Conservation (phyloP, 495 filamentous ascomycete genomes). For the Parathielavia appendiculata region DNA sequence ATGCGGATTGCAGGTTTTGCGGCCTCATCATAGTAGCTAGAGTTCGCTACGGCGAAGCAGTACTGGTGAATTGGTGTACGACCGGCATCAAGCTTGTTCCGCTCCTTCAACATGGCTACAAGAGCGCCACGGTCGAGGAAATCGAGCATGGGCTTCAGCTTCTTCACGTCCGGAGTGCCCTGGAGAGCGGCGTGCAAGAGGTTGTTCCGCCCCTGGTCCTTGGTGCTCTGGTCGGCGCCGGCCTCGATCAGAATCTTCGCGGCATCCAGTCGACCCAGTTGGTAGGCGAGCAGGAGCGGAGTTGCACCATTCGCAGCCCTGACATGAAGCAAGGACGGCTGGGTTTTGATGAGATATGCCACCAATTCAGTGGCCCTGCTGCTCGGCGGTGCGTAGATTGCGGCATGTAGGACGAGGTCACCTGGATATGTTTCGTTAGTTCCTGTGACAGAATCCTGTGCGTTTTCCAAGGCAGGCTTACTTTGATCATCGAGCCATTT, state of each 20-base stretch:
- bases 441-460: not conserved
- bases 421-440: constrained; percentile 42
- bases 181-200: constrained; percentile 53
- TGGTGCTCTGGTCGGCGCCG: constrained; percentile 59
- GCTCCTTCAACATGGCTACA: constrained; percentile 35
- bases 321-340: constrained; percentile 53
- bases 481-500: constrained; percentile 56
- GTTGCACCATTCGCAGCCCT: constrained; percentile 53
- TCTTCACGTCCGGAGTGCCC: constrained; percentile 22
- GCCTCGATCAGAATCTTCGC: constrained; percentile 57
- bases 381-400: constrained; percentile 43
- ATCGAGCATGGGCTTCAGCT: constrained; percentile 42
- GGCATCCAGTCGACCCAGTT: constrained; percentile 44
- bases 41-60: not conserved
- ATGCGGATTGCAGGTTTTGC: constrained; percentile 23
- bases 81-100: constrained; percentile 34
- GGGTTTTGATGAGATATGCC: constrained; percentile 54
- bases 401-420: constrained; percentile 61
- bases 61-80: constrained; percentile 37
- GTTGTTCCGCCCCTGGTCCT: constrained; percentile 51
- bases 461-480: constrained; percentile 21
- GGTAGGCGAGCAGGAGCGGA: constrained; percentile 56
- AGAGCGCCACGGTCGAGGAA: constrained; percentile 50
- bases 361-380: constrained; percentile 49
- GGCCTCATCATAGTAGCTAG: constrained; percentile 4